A percentile compares a stretch with the other conserved stretches of the same genome.
phyloP scores from a whole-genome alignment of 108 stramenopile genomes.

The Bacterosira constricta region DNA sequence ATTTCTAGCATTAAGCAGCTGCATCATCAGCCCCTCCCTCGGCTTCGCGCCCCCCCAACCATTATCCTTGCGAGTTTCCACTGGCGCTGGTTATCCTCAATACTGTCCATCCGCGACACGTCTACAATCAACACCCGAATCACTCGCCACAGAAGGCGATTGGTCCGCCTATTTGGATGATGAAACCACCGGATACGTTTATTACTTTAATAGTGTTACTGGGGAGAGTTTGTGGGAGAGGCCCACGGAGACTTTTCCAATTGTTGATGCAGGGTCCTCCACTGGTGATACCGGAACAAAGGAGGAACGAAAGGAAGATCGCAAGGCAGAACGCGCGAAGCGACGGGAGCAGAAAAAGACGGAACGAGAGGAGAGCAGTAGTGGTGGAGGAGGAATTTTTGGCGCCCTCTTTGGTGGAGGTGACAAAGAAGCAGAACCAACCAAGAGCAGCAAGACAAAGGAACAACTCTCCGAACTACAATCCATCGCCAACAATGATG shows the following conservation, averaged over 20 bases:
- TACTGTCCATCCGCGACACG: slow-evolving; percentile 1
- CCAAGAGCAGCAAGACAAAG: background rate
- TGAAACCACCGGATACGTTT: slow-evolving; percentile 70
- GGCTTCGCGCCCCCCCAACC: too few species aligned
- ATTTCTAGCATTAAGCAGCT: too few species aligned
- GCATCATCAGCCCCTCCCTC: too few species aligned
- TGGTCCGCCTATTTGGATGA: slow-evolving; percentile 82
- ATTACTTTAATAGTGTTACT: slow-evolving; percentile 79
- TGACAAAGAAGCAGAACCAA: background rate
- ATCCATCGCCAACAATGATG: slow-evolving; percentile 20
- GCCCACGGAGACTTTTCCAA: slow-evolving; percentile 74
- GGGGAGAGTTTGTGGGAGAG: slow-evolving; percentile 80
- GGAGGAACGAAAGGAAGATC: background rate
- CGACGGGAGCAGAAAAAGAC: slow-evolving; percentile 4
- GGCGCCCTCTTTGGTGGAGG: slow-evolving; percentile 11
- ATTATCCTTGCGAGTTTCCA: background rate
- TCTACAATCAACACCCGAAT: slow-evolving; percentile 31
- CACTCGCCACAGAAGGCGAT: slow-evolving; percentile 67
- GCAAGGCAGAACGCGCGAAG: background rate
- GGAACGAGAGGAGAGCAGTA: background rate
- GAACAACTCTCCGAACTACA: slow-evolving; percentile 15
- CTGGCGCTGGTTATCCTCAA: background rate
- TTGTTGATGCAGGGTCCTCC: slow-evolving; percentile 13
- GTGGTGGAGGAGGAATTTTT: slow-evolving; percentile 18
- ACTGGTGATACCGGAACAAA: background rate